Conservation (phyloP, 805 yeast genomes). For the Candida krabiensis region DNA sequence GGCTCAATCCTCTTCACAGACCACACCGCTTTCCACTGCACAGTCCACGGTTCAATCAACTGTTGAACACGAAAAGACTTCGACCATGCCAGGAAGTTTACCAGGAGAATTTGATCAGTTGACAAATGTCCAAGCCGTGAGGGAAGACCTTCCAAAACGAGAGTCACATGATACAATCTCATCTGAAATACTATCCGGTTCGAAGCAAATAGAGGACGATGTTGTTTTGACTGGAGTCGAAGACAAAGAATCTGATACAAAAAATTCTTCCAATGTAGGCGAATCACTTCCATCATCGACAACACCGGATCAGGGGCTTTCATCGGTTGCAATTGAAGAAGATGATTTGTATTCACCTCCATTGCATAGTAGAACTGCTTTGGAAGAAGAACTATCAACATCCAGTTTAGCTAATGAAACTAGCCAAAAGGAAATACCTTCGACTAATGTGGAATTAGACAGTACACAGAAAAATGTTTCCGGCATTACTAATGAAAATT, state of each 20-base stretch:
- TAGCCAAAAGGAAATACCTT: no score
- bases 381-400: not conserved
- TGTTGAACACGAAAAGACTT: no score
- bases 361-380: constrained; percentile 2
- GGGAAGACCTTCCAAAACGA: no score
- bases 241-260: constrained; percentile 3
- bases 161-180: not conserved
- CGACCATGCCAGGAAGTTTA: constrained; percentile 15
- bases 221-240: constrained; percentile 12
- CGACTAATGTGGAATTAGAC: no score
- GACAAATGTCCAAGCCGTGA: not conserved
- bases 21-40: no score
- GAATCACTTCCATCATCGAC: no score
- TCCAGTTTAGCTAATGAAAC: constrained; percentile 1
- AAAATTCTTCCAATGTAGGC: no score
- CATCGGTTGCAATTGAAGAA: constrained; percentile 4
- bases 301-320: not conserved
- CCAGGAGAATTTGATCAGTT: constrained; percentile 15
- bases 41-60: no score
- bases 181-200: not conserved
- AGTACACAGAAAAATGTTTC: no score
- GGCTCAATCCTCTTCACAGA: not conserved
- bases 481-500: no score
- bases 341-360: constrained; percentile 14
- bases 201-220: constrained; percentile 3